Evolutionary conservation across 331 rosid species (phyloP), one percentile per base, ranked within the genome.

Genomic region (Rhamnella rubrinervis): DNA sequence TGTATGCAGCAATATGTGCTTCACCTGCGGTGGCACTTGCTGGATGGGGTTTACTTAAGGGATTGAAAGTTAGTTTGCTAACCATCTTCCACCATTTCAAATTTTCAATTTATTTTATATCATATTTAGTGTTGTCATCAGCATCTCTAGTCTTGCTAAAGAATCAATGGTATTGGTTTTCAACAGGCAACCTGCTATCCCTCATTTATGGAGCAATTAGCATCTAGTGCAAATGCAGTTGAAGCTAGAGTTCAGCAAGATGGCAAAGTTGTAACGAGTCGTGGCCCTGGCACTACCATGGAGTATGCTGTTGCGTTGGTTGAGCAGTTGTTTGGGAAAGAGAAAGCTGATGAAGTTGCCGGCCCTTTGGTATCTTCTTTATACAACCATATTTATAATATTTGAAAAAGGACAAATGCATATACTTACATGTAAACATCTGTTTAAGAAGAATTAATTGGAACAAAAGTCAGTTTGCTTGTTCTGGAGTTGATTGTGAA

Each of bases 211-310:
- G 96, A 93, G 31, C 86, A 93, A 78, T 71, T 93, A 75, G 81
- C 85, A 25, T 77, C 92, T 68, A 25, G 73, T 72, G 85, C 97
- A 18, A 84, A 67, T 59, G 63, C 96, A 63, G 85, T 86, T 47
- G 98, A 90, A 82, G 79, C 98, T 25, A 84, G 93, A 81, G 98
- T 93, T 65, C 97, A 90, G 71, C 57, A 85, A 63, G 97, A 93
- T 85, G 92, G 92, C 41, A 87, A 62, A 72, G 91, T 83, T 63
- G 91, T 90, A 72, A 90, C 98, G 38, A 93, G 96, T 66, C 85
- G 95, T 68, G 98, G 89, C 14, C 95, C 92, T 25, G 98, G 97
- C 65, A 93, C 98, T 50, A 87, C 96, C 83, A 82, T 90, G 89
- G 98, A 93, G 78, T 93, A 78, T 50, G 81, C 85, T 4, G 75